A percentile compares a stretch with the other conserved stretches of the same genome.
phyloP scores from a whole-genome alignment of 768 basidiomycete genomes.

The Russula ochroleuca region DNA sequence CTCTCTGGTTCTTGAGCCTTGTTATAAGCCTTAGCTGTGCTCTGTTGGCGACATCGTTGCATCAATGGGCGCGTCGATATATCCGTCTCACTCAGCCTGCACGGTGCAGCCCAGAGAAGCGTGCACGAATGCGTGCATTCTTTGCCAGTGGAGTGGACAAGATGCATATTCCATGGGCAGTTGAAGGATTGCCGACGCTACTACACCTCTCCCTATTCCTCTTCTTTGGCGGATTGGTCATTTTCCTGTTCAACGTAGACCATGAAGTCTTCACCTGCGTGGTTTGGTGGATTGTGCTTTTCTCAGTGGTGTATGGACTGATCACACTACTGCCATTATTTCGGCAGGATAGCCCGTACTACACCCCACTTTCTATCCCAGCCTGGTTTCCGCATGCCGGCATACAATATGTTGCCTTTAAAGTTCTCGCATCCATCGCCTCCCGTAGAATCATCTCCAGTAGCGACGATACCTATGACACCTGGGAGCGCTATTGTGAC shows the following conservation, averaged over 20 bases:
- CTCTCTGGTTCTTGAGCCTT: too few relatives aligned
- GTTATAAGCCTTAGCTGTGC: too few relatives aligned
- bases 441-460: too few relatives aligned
- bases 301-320: background rate
- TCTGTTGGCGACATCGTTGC: conserved; percentile 6
- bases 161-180: too few relatives aligned
- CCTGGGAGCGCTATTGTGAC: too few relatives aligned
- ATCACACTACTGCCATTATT: conserved; percentile 1
- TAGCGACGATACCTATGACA: too few relatives aligned
- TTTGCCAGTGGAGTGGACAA: too few relatives aligned
- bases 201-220: too few relatives aligned
- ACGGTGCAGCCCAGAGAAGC: background rate
- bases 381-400: background rate
- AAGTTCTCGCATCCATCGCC: too few relatives aligned
- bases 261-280: background rate
- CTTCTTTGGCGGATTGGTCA: too few relatives aligned
- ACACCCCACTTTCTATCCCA: background rate
- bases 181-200: too few relatives aligned
- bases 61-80: background rate
- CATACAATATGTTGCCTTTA: too few relatives aligned
- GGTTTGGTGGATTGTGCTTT: background rate
- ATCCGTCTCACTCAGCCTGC: background rate
- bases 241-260: background rate
- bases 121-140: background rate
- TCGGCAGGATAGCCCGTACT: background rate